phyloP scores from a whole-genome alignment of 2,329 filamentous ascomycete genomes.

The Phoma sp. region DNA sequence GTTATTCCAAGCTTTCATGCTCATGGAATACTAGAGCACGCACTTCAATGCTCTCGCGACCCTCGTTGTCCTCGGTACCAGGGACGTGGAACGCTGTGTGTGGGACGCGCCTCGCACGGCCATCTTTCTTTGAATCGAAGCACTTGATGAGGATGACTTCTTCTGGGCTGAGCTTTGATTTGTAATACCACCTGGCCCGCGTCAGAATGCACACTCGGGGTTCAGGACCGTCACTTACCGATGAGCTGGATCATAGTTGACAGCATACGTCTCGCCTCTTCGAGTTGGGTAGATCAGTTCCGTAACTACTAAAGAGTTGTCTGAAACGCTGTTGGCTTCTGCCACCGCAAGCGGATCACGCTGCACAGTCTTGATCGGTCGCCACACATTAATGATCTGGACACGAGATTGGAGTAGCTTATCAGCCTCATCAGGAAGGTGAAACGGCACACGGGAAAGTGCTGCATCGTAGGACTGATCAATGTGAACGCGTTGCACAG shows the following conservation, averaged over 20 bases:
- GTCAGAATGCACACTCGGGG: too few species aligned
- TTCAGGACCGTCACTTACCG: slow-evolving; percentile 20
- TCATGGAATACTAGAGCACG: slow-evolving; percentile 44
- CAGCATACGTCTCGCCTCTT: slow-evolving; percentile 37
- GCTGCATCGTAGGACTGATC: slow-evolving; percentile 59
- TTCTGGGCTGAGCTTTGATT: slow-evolving; percentile 33
- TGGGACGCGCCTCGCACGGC: slow-evolving; percentile 41
- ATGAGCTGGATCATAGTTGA: slow-evolving; percentile 35
- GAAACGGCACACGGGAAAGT: slow-evolving; percentile 34
- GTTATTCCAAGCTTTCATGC: slow-evolving; percentile 32
- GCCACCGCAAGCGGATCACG: slow-evolving; percentile 43
- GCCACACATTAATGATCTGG: slow-evolving; percentile 48
- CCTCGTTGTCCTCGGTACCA: slow-evolving; percentile 33
- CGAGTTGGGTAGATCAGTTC: slow-evolving; percentile 41
- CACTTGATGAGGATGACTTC: slow-evolving; percentile 46
- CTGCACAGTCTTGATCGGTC: slow-evolving; percentile 42
- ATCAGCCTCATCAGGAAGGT: slow-evolving; percentile 41
- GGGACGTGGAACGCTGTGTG: slow-evolving; percentile 43
- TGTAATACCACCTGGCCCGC: slow-evolving; percentile 41
- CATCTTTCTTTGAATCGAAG: slow-evolving; percentile 44
- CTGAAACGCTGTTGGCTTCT: slow-evolving; percentile 36
- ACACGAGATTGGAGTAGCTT: slow-evolving; percentile 35
- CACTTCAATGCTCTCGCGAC: slow-evolving; percentile 45
- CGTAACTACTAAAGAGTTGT: slow-evolving; percentile 33
- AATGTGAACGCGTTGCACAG: slow-evolving; percentile 62